Conservation (phyloP, 2,329 filamentous ascomycete species). For the Talaromyces sp. region DNA sequence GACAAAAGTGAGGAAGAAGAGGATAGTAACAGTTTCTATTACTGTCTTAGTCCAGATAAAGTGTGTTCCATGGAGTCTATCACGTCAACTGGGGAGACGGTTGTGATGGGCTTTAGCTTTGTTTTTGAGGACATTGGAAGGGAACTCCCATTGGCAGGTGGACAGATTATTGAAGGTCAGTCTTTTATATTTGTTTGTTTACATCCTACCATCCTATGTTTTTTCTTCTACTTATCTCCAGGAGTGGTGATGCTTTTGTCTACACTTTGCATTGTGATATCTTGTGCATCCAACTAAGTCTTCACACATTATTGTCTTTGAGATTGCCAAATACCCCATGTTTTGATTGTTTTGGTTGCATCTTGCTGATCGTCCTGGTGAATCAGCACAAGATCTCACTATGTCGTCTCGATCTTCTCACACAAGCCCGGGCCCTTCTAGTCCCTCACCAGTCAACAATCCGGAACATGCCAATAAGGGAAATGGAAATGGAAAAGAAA, state of each 20-base stretch:
- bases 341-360: background rate
- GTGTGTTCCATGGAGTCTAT: constrained; percentile 1
- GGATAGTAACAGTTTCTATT: background rate
- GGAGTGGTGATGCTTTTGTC: background rate
- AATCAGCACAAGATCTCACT: background rate
- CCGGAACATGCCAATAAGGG: background rate
- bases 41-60: background rate
- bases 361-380: background rate
- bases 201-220: too few relatives aligned
- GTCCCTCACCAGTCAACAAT: background rate
- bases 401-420: background rate
- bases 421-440: background rate
- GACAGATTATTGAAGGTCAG: background rate
- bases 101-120: background rate
- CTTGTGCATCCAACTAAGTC: background rate
- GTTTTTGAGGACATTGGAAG: background rate
- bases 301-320: background rate
- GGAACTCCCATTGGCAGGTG: background rate
- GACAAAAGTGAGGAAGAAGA: background rate
- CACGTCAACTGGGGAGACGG: background rate
- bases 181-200: background rate
- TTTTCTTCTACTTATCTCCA: background rate
- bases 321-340: background rate
- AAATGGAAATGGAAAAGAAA: background rate
- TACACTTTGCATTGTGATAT: background rate